Base-by-base conservation (phyloP, 2,329 filamentous ascomycete genomes). In the Biscogniauxia marginata region DNA sequence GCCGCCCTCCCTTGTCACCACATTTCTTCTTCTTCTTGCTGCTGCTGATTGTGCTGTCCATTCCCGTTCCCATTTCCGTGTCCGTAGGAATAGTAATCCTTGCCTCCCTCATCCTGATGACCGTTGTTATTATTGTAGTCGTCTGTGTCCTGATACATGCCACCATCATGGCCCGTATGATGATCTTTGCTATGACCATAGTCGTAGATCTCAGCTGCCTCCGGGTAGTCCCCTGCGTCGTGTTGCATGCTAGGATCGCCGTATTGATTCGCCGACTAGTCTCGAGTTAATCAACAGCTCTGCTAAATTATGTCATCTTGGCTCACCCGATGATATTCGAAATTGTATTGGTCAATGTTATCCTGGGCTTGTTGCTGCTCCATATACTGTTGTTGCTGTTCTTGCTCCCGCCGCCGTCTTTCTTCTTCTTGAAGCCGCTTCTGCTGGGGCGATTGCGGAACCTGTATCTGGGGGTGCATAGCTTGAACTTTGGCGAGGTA, bases 401-500 rank as follows among this genome's bases (percentile, higher is more conserved):
- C 78, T 58, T 79, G 76, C 53, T 79, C 78, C 62, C 79, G 79
- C 30, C 79, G 75, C 47, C 75, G 73, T 50, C 78, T 75, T 56
- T 69, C 64, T 60, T 70, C 66, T 60, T 85, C 81, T 58, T 86
- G 82, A 52, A 84, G 73, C 52, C 79, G 78, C 68, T 84, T 84
- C 70, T 89, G 87, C 66, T 92, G 91, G 34, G 89, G 86, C 16
- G 89, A 93, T 34, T 89, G 84, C n/a, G 91, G 91, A 46, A 96
- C 87, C 67, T 96, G 90, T 75, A 97, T 90, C 69, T 96, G 91
- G 46, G 95, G 95, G 73, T 99, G 95, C 91, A 97, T 97, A 68
- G 96, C 92, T 75, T 99, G 95, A 47, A 99, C 95, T 73, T 98
- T 99, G 60, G 95, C 95, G 62, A 99, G 83, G 72, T 99, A 99